Evolutionary conservation across 2,329 filamentous ascomycete genomes (phyloP).

Genomic region (Colletotrichum chlorophyti): DNA sequence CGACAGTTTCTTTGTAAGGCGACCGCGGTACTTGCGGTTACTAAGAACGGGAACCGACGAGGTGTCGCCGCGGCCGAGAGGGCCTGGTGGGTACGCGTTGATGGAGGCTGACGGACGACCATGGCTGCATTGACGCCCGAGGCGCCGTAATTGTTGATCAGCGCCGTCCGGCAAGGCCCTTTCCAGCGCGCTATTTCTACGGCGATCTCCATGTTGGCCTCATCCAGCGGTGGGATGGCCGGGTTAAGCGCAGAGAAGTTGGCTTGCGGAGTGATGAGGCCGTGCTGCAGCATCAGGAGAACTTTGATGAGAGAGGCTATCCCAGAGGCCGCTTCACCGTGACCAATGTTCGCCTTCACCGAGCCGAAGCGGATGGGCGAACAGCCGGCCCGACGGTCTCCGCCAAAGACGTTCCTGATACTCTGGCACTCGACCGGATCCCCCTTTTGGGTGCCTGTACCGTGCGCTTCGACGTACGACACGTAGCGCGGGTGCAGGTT

Average conservation of each 20-base stretch:
- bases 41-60: background rate
- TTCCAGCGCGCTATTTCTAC: background rate
- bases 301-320: slow-evolving; percentile 36
- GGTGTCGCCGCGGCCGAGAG: background rate
- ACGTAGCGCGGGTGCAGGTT: slow-evolving; percentile 36
- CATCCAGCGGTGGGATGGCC: slow-evolving; percentile 43
- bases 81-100: background rate
- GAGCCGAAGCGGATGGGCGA: slow-evolving; percentile 28
- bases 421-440: slow-evolving; percentile 32
- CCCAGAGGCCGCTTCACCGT: slow-evolving; percentile 27
- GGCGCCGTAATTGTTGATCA: slow-evolving; percentile 46
- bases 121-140: slow-evolving; percentile 34
- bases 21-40: background rate
- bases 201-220: background rate
- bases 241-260: slow-evolving; percentile 57
- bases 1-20: background rate
- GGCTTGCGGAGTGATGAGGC: slow-evolving; percentile 33
- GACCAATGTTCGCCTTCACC: slow-evolving; percentile 30
- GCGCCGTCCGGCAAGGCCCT: slow-evolving; percentile 30
- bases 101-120: slow-evolving; percentile 22
- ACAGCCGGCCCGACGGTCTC: slow-evolving; percentile 34
- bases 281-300: slow-evolving; percentile 32
- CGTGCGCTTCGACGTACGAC: slow-evolving; percentile 42
- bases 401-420: slow-evolving; percentile 21
- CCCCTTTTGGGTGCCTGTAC: slow-evolving; percentile 46